A percentile compares a stretch with the other conserved stretches of the same genome.
Conservation (phyloP, 345 rosid genomes). For the Rubroshorea leprosula region DNA sequence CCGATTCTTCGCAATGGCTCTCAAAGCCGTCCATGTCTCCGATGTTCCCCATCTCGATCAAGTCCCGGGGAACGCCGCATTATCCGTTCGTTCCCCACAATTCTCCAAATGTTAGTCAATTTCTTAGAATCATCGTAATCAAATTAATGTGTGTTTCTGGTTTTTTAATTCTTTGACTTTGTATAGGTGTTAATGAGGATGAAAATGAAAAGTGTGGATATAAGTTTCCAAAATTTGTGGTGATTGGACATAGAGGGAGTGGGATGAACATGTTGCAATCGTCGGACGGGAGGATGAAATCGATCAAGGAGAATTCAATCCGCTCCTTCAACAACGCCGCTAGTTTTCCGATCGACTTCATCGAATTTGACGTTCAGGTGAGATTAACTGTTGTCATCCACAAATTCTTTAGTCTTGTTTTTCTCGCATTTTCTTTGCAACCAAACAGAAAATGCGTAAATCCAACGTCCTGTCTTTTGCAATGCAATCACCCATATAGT, state of each 20-base stretch:
- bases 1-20: constrained; percentile 28
- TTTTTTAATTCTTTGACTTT: background rate
- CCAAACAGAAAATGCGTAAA: background rate
- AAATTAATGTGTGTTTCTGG: background rate
- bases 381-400: background rate
- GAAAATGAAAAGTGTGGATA: constrained; percentile 5
- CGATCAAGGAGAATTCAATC: constrained; percentile 57
- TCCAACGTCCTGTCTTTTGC: background rate
- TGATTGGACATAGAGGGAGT: constrained; percentile 62
- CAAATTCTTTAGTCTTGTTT: background rate
- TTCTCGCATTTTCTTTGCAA: constrained; percentile 1
- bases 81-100: constrained; percentile 20
- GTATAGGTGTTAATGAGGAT: constrained; percentile 26
- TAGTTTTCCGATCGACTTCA: constrained; percentile 43
- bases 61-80: constrained; percentile 26
- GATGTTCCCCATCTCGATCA: constrained; percentile 42
- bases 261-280: constrained; percentile 66
- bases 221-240: constrained; percentile 43
- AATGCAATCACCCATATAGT: background rate
- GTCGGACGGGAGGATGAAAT: constrained; percentile 36
- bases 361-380: constrained; percentile 85
- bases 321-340: constrained; percentile 56
- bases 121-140: background rate
- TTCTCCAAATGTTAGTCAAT: constrained; percentile 21
- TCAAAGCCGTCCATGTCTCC: constrained; percentile 37